A percentile compares a stretch with the other conserved stretches of the same genome.
These are phyloP conservation scores for Phytophthora syringae DNA, from an alignment of 352 stramenopile species.

Conservation along the genomic window DNA sequence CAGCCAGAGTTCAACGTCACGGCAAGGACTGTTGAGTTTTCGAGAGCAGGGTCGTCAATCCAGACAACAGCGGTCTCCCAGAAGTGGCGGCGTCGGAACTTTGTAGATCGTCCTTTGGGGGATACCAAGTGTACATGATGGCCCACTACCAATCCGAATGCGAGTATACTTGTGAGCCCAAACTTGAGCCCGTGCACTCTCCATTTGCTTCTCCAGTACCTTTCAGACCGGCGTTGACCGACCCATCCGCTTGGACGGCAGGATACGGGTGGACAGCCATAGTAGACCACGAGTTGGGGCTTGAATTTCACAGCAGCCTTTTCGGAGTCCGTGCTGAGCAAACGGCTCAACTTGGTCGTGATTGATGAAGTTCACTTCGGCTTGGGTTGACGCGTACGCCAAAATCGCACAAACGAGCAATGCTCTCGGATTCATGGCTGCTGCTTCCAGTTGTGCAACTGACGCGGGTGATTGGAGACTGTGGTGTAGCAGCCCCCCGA, in stretches of 20 bases:
- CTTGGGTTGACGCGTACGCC: neutral
- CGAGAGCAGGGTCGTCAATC: constrained; percentile 36
- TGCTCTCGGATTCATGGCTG: constrained; percentile 12
- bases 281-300: constrained; percentile 8
- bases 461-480: neutral
- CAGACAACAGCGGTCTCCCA: constrained; percentile 51
- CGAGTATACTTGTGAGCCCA: constrained; percentile 31
- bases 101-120: constrained; percentile 21
- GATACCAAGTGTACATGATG: constrained; percentile 49
- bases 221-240: constrained; percentile 3
- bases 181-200: constrained; percentile 13
- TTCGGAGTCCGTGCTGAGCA: constrained; percentile 11
- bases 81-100: constrained; percentile 27
- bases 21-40: constrained; percentile 19
- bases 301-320: constrained; percentile 24
- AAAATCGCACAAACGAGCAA: constrained; percentile 1
- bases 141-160: constrained; percentile 25
- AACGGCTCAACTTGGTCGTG: constrained; percentile 23
- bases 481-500: too few relatives aligned
- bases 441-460: neutral
- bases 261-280: constrained; percentile 18
- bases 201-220: neutral
- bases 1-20: constrained; percentile 24
- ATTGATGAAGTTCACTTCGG: constrained; percentile 13
- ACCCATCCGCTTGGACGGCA: constrained; percentile 10